phyloP scores from a whole-genome alignment of 306 rosid genomes.

The Vachellia pachyceras region DNA sequence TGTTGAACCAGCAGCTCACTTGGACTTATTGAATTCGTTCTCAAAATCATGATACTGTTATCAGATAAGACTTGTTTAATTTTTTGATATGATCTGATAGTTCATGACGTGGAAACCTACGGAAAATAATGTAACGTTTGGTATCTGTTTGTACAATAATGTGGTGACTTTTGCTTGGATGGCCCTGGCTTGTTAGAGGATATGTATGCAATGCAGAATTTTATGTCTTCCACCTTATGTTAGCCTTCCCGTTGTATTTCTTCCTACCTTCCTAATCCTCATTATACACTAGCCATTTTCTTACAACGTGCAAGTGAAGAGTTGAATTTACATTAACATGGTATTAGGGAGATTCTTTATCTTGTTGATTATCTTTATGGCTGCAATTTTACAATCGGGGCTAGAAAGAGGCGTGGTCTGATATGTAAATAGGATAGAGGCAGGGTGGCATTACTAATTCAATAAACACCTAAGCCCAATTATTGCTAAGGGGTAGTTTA shows the following conservation, averaged over 20 bases:
- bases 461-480: too few species aligned
- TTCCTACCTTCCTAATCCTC: background rate
- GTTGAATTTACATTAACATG: background rate
- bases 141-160: background rate
- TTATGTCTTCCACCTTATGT: background rate
- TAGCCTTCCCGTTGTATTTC: background rate
- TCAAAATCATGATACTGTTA: too few species aligned
- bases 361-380: background rate
- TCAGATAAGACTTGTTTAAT: too few species aligned
- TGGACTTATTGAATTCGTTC: background rate
- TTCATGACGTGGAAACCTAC: background rate
- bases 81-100: too few species aligned
- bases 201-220: conserved; percentile 14
- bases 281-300: background rate
- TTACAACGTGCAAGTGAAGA: background rate
- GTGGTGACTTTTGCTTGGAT: conserved; percentile 22
- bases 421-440: too few species aligned
- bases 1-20: conserved; percentile 2
- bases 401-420: too few species aligned
- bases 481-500: too few species aligned
- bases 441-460: too few species aligned
- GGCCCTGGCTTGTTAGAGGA: background rate
- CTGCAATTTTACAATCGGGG: too few species aligned
- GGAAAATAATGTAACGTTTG: background rate
- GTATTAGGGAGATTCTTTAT: conserved; percentile 3